A percentile compares a stretch with the other conserved stretches of the same genome.
These are phyloP conservation scores for Penicillium sp. DNA, from an alignment of 2,329 filamentous ascomycete genomes.

Conservation along the genomic window DNA sequence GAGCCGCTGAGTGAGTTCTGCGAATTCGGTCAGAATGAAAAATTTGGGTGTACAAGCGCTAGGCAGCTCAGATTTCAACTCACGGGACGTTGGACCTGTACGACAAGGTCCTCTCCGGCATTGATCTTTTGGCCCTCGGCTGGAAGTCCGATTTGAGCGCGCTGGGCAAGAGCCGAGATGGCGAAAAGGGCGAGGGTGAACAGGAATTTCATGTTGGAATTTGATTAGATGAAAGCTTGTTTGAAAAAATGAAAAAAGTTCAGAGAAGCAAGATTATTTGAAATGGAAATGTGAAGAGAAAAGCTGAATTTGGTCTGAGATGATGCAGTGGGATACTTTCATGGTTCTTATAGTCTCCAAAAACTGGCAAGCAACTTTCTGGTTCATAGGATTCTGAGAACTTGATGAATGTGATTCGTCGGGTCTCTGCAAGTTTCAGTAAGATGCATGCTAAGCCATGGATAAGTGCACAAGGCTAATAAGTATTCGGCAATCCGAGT, in stretches of 20 bases:
- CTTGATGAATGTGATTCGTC: background rate
- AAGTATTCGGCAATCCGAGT: background rate
- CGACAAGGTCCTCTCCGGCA: slow-evolving; percentile 21
- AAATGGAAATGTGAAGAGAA: background rate
- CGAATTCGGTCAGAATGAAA: background rate
- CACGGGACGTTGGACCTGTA: slow-evolving; percentile 35
- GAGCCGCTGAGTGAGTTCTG: slow-evolving; percentile 31
- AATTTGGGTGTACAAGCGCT: background rate
- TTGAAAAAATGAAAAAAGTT: no score
- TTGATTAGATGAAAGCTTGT: background rate
- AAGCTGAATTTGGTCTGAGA: background rate
- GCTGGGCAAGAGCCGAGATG: slow-evolving; percentile 29
- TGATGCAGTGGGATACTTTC: background rate
- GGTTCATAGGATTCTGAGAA: background rate
- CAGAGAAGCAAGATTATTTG: no score
- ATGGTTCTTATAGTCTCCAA: slow-evolving; percentile 1
- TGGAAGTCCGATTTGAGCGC: slow-evolving; percentile 27
- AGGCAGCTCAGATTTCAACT: background rate
- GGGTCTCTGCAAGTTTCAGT: slow-evolving; percentile 2
- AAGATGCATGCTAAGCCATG: background rate
- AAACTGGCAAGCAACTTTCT: background rate
- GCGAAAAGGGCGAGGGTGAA: slow-evolving; percentile 21
- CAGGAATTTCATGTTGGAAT: slow-evolving; percentile 27
- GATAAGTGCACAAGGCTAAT: slow-evolving; percentile 1
- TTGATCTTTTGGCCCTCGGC: slow-evolving; percentile 16